Evolutionary conservation across 1,139 yeast species (phyloP), one percentile per base, ranked within the genome.

Genomic region (Pichia sp.): DNA sequence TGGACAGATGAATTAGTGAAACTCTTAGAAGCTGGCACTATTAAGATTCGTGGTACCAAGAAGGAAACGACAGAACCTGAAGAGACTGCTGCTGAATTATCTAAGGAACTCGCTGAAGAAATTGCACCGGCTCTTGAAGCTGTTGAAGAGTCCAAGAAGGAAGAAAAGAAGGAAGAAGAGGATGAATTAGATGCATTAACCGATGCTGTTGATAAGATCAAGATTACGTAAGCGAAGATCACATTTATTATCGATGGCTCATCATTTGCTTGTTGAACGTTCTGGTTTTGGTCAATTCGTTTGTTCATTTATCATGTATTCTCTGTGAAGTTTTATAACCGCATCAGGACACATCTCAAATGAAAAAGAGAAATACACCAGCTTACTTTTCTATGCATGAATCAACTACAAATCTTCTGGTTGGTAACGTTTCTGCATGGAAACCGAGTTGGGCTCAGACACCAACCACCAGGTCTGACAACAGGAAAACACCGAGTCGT

Each of bases 1-100:
- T 87, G 96, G 96, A 62, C 62, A 0, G 65, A 72, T 2, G 85
- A 56, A 33, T 47, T 55, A 44, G 56, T 54, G 1, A 48, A 42
- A 36, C 49, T 56, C 50, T 53, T 60, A n/a, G 52, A 50, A 28
- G 49, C 46, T 17, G 66, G 64, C 3, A 47, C 51, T 33, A 38
- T 44, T 17, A 32, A 39, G n/a, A 33, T 48, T 12, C 19, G 8
- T 10, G 30, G 42, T 15, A 27, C 9, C 12, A 14, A 10, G 21
- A 30, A 31, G 14, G 12, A 15, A 32, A 34, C 11, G 34, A 12
- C 4, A 24, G 37, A 18, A 9, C 34, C 20, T 27, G 8, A 21
- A 15, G 19, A 42, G 33, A 44, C 44, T 17, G 49, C 55, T 1
- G 47, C 50, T 17, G 46, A 45, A 11, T 32, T 44, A 8, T 34